A percentile compares a stretch with the other conserved stretches of the same genome.
phyloP scores from a whole-genome alignment of 75 land plant genomes.

The Sequoiadendron giganteum region DNA sequence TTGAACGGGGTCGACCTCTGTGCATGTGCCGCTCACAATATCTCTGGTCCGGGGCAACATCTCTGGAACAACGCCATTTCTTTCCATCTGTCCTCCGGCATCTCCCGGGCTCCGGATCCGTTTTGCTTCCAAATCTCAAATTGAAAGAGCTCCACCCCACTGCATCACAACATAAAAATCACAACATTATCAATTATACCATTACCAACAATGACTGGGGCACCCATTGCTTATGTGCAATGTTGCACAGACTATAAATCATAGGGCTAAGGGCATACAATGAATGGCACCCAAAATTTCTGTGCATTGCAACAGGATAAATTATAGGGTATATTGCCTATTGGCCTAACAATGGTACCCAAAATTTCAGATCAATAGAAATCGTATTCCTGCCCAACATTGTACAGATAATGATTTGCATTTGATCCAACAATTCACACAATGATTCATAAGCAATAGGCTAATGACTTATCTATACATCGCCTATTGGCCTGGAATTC shows the following conservation, averaged over 20 bases:
- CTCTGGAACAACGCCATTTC: constrained; percentile 83
- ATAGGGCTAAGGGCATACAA: neutral
- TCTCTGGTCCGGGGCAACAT: constrained; percentile 78
- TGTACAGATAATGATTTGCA: neutral
- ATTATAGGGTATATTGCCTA: too few species aligned
- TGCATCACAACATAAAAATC: constrained; percentile 12
- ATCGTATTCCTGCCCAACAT: neutral
- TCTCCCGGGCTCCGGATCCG: constrained; percentile 81
- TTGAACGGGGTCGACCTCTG: constrained; percentile 73
- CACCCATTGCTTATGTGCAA: neutral
- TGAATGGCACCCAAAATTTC: too few species aligned
- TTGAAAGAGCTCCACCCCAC: constrained; percentile 41
- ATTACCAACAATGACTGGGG: neutral
- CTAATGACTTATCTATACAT: too few species aligned
- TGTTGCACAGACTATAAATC: neutral
- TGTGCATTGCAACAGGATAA: too few species aligned
- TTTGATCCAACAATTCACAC: too few species aligned
- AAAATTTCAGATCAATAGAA: neutral
- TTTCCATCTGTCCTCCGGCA: constrained; percentile 84
- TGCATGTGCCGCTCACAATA: constrained; percentile 86
- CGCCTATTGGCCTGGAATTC: neutral
- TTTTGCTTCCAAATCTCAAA: constrained; percentile 34
- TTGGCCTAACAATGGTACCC: too few species aligned
- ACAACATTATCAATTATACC: neutral
- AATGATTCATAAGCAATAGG: neutral